Evolutionary conservation across 306 rosid species (phyloP).

Genomic region (Quillaja saponaria): DNA sequence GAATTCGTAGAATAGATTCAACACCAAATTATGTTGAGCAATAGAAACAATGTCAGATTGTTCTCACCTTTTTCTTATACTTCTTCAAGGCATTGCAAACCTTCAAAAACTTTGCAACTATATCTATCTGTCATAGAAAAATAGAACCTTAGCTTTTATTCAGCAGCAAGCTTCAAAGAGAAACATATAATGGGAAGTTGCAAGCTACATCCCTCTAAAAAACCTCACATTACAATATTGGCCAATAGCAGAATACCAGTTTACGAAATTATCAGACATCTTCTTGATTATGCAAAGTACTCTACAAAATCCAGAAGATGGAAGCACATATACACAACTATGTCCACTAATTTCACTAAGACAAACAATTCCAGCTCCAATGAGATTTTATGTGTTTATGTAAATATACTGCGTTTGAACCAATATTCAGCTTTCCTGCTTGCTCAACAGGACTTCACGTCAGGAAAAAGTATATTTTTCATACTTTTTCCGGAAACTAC

Average conservation of each 20-base stretch:
- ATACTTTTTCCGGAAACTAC: no score
- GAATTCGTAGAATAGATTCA: neutral
- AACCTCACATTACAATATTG: neutral
- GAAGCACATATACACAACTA: slow-evolving; percentile 5
- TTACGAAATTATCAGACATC: neutral
- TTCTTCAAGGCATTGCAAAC: slow-evolving; percentile 65
- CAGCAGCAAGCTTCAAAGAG: slow-evolving; percentile 14
- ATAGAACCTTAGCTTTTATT: slow-evolving; percentile 28
- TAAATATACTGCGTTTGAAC: slow-evolving; percentile 4
- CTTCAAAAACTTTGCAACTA: slow-evolving; percentile 42
- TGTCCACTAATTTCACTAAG: slow-evolving; percentile 10
- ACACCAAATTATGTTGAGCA: slow-evolving; percentile 12
- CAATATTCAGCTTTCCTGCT: neutral
- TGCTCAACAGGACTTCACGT: neutral
- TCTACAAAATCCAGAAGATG: neutral
- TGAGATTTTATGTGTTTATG: slow-evolving; percentile 1
- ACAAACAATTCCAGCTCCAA: neutral
- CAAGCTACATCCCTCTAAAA: slow-evolving; percentile 1
- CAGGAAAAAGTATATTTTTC: neutral
- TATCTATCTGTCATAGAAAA: slow-evolving; percentile 12
- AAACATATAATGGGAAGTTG: neutral
- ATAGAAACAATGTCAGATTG: neutral
- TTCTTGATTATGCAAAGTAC: slow-evolving; percentile 2
- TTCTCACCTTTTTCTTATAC: slow-evolving; percentile 57
- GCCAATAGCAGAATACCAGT: neutral